These are phyloP conservation scores for Uncinocarpus reesii DNA, from an alignment of 2,329 filamentous ascomycete species.

Conservation along the genomic window DNA sequence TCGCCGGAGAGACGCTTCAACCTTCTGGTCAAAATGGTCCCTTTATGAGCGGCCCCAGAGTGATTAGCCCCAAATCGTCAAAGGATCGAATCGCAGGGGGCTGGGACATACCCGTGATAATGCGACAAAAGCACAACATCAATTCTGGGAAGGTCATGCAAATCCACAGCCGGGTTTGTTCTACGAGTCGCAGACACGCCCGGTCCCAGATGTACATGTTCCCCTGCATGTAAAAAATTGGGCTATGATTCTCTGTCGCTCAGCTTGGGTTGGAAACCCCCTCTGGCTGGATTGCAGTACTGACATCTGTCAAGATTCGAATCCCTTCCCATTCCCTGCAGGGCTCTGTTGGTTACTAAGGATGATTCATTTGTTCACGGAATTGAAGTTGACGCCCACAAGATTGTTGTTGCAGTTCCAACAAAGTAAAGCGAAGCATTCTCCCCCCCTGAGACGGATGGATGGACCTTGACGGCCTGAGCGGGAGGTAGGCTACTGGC, in stretches of 20 bases:
- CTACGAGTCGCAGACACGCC: slow-evolving; percentile 44
- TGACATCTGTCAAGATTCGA: slow-evolving; percentile 33
- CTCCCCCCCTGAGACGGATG: slow-evolving; percentile 25
- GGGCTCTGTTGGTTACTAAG: slow-evolving; percentile 1
- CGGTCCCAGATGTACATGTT: slow-evolving; percentile 57
- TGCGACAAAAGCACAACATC: slow-evolving; percentile 53
- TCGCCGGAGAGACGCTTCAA: slow-evolving; percentile 43
- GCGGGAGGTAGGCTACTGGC: slow-evolving; percentile 33
- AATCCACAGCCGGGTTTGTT: slow-evolving; percentile 51
- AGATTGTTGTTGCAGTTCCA: slow-evolving; percentile 32
- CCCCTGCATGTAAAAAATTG: slow-evolving; percentile 56
- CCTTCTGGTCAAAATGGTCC: slow-evolving; percentile 47
- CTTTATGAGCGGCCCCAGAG: slow-evolving; percentile 13
- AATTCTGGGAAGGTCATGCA: slow-evolving; percentile 50
- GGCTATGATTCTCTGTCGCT: slow-evolving; percentile 31
- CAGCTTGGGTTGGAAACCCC: background rate
- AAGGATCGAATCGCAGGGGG: too few species aligned
- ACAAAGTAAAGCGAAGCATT: slow-evolving; percentile 34
- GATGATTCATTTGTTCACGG: background rate
- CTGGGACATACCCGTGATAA: slow-evolving; percentile 45
- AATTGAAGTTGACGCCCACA: slow-evolving; percentile 19
- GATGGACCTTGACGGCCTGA: slow-evolving; percentile 39
- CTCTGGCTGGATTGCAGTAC: background rate
- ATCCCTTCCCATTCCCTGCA: slow-evolving; percentile 33
- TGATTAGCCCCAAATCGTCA: background rate